Percentiles rank a stretch among this genome's conserved stretches.
phyloP scores from a whole-genome alignment of 2,329 filamentous ascomycete genomes.

The Gyromitra esculenta region DNA sequence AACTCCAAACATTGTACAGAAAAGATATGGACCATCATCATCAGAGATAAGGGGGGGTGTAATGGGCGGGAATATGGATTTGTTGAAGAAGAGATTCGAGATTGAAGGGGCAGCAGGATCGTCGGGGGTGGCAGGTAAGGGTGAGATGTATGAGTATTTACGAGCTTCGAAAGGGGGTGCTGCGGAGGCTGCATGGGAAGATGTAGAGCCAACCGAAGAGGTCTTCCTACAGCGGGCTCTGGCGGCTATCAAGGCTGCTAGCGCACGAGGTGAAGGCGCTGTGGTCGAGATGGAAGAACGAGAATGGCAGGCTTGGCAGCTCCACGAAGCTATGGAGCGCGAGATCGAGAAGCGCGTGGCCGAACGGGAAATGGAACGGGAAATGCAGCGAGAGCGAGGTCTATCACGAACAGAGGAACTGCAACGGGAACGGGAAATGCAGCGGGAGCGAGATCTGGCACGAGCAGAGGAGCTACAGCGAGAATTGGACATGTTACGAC shows the following conservation, averaged over 20 bases:
- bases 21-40: conserved; percentile 55
- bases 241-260: conserved; percentile 44
- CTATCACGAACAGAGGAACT: conserved; percentile 34
- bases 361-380: conserved; percentile 48
- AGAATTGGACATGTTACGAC: conserved; percentile 40
- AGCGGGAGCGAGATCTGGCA: conserved; percentile 39
- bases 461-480: conserved; percentile 38
- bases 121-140: neutral
- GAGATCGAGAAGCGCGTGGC: conserved; percentile 51
- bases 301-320: conserved; percentile 52
- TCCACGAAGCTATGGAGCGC: conserved; percentile 48
- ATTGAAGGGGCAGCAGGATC: neutral
- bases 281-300: conserved; percentile 52
- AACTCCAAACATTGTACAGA: conserved; percentile 78
- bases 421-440: conserved; percentile 42
- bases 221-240: conserved; percentile 51
- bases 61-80: conserved; percentile 11
- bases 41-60: conserved; percentile 42
- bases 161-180: conserved; percentile 24
- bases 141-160: conserved; percentile 35
- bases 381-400: conserved; percentile 43
- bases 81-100: conserved; percentile 41
- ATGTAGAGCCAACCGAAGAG: conserved; percentile 40
- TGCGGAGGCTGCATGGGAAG: conserved; percentile 26
- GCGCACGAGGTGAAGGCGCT: conserved; percentile 37